These are phyloP conservation scores for Ceratobasidium papillatum DNA, from an alignment of 1,284 basidiomycete genomes.

Conservation along the genomic window DNA sequence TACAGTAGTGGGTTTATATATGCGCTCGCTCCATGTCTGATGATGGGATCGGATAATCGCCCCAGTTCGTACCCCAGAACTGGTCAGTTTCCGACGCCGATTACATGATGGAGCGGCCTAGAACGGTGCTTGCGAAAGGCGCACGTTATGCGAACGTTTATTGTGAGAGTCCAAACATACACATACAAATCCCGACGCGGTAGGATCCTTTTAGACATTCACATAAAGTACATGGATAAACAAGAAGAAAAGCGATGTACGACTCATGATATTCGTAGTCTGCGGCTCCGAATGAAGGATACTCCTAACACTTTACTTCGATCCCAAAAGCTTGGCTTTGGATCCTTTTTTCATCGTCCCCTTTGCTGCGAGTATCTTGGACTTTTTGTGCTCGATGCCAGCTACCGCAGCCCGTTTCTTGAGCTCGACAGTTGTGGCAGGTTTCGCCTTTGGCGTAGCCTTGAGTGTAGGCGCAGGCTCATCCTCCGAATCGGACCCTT, in stretches of 20 bases:
- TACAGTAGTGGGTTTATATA: conserved; percentile 10
- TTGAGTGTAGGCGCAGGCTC: conserved; percentile 4
- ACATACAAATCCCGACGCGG: too few species aligned
- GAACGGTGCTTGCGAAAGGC: conserved; percentile 1
- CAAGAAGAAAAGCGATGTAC: neutral
- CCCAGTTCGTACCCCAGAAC: neutral
- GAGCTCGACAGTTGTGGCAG: neutral
- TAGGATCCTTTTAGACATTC: neutral
- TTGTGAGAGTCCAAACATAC: neutral
- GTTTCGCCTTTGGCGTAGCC: neutral
- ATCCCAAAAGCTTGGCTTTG: conserved; percentile 13
- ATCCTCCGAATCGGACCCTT: conserved; percentile 28
- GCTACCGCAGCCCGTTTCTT: neutral
- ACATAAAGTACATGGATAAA: conserved; percentile 17
- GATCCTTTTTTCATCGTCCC: neutral
- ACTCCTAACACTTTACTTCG: neutral
- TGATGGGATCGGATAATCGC: conserved; percentile 26
- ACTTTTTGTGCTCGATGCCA: conserved; percentile 23
- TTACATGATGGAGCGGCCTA: neutral
- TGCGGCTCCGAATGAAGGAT: too few species aligned
- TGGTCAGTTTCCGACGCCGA: neutral
- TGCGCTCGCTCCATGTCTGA: conserved; percentile 10
- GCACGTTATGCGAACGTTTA: neutral
- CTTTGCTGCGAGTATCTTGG: conserved; percentile 25
- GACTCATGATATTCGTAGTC: too few species aligned